Evolutionary conservation across 306 rosid genomes (phyloP), one percentile per base, ranked within the genome.

Genomic region (Biancaea sappan): DNA sequence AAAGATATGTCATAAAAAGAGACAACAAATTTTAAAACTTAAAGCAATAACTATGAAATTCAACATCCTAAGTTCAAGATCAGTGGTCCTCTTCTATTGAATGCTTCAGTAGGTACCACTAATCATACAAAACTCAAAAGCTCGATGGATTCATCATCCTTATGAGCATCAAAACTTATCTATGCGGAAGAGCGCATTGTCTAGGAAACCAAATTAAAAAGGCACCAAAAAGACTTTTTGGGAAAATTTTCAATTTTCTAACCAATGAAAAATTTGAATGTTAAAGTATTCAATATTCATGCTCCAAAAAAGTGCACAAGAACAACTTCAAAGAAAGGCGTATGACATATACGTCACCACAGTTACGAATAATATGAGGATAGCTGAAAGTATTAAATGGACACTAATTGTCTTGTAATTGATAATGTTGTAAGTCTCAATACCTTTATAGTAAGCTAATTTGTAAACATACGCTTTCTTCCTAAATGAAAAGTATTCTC

Each of bases 1-100:
- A 25, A 40, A 75, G n/a, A 46, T 28, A 26, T 58, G 62, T 5
- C 46, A 82, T 77, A n/a, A 77, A 69, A 78, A 19, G 26, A 18
- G 37, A 28, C 69, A 19, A 24, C 73, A 77, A 51, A 58, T 43
- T 16, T n/a, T 15, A 47, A 2, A 16, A 47, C 4, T 5, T 15
- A 50, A 4, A 50, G 8, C 56, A 11, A 11, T 21, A 40, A 58
- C 37, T 47, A 22, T 37, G 59, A 48, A 19, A 59, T 59, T 57
- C 37, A 19, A 16, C 62, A 62, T 50, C 57, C 32, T 50, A 21
- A 66, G 25, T 32, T 63, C 19, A 63, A 29, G 4, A 18, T 6
- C 19, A 37, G 18, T 12, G 32, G 14, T 32, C 68, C 29, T 8
- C 4, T 16, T 37, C 21, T 19, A 32, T 24, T 19, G 46, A 2